Base-by-base conservation (phyloP, 2,329 filamentous ascomycete species). In the Akanthomyces lecanii region DNA sequence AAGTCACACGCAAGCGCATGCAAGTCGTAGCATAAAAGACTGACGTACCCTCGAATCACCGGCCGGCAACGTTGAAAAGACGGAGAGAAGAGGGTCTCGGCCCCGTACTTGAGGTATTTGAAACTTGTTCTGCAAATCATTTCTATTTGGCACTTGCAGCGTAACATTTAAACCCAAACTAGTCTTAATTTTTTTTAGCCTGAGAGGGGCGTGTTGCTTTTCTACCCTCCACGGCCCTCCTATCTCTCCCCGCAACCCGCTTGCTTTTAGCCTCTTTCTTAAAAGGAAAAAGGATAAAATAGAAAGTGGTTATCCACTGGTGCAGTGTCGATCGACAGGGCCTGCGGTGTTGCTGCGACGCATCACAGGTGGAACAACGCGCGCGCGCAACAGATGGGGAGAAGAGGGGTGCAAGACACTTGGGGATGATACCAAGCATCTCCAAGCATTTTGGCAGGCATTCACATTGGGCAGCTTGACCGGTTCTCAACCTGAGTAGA, bases 91-190 rank as follows among this genome's bases (percentile, higher is more conserved):
- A 47, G 40, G 33, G 56, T 59, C 56, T 30, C 21, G 45, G 45
- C 21, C 56, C 52, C 56, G 44, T 25, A 38, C 30, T 38, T 50
- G 50, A 40, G 30, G 21, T 11, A 16, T 59, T 50, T 59, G 45
- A 59, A 59, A 59, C 56, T 59, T 59, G 56, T 59, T 59, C 56
- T 59, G 56, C 56, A 59, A 59, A 59, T 59, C 56, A 59, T 59
- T 51, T 18, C 56, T 50, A 45, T 59, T 59, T 59, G 56, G 56
- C 33, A 16, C 23, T 14, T n/a, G 44, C n/a, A 57, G 56, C 56
- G 56, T 51, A 50, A 45, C 56, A 59, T 59, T 58, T 42, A 7
- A 7, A 12, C 45, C 10, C 36, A 18, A 28, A 40, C 36, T 59
- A 42, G 45, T 51, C 45, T 42, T 40, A 21, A 18, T n/a, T n/a